A percentile compares a stretch with the other conserved stretches of the same genome.
These are phyloP conservation scores for Escallonia herrerae DNA, from an alignment of 129 eudicot species.

Conservation along the genomic window DNA sequence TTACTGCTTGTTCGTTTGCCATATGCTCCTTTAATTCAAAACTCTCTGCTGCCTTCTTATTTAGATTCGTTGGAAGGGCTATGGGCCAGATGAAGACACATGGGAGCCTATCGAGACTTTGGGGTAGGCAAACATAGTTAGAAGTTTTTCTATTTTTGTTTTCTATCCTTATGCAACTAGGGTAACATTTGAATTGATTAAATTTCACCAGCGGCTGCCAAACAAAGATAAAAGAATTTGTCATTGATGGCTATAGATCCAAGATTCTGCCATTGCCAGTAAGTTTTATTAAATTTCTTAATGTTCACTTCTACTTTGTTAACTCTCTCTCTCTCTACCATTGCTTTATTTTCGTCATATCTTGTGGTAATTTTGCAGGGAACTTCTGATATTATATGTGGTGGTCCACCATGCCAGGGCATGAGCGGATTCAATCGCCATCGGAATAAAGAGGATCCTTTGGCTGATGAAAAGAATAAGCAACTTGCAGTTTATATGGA, in stretches of 20 bases:
- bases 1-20: background rate
- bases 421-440: constrained; percentile 88
- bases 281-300: constrained; percentile 12
- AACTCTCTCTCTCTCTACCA: background rate
- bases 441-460: constrained; percentile 45
- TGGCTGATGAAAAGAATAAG: constrained; percentile 61
- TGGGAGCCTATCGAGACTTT: constrained; percentile 86
- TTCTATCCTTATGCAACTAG: background rate
- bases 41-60: background rate
- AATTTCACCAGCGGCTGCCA: constrained; percentile 36
- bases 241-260: constrained; percentile 39
- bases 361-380: constrained; percentile 33
- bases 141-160: background rate
- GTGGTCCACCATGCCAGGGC: constrained; percentile 98
- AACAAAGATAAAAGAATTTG: constrained; percentile 56
- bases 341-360: background rate
- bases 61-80: constrained; percentile 78
- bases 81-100: constrained; percentile 60
- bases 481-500: constrained; percentile 74
- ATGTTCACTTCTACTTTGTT: background rate
- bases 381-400: constrained; percentile 68
- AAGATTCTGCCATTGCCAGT: constrained; percentile 84
- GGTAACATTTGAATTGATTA: background rate
- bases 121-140: constrained; percentile 29
- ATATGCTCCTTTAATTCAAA: background rate